Conservation (phyloP, 2,329 filamentous ascomycete genomes). For the Ascochyta rabiei region DNA sequence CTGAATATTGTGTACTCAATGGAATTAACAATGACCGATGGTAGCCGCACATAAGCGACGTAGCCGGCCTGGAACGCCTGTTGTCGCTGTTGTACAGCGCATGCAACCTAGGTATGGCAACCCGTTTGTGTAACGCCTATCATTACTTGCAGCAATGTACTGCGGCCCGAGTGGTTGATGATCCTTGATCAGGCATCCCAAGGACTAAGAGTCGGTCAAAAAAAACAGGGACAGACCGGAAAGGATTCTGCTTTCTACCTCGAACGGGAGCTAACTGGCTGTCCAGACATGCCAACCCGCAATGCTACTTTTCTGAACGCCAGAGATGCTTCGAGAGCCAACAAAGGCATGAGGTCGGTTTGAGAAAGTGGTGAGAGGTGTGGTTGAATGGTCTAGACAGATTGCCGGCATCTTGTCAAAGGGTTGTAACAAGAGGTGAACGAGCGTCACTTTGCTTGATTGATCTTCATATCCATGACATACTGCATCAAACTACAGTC, state of each 20-base stretch:
- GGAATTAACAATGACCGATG: not conserved
- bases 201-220: conserved; percentile 1
- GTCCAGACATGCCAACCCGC: conserved; percentile 16
- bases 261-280: conserved; percentile 18
- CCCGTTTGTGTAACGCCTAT: conserved; percentile 16
- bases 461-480: conserved; percentile 50
- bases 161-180: conserved; percentile 1
- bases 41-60: conserved; percentile 5
- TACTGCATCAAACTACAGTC: conserved; percentile 55
- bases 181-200: not conserved
- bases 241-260: not conserved
- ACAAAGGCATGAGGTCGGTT: not conserved
- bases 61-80: conserved; percentile 15
- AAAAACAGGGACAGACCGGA: not conserved
- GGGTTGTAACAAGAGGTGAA: not conserved
- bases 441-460: conserved; percentile 30
- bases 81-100: conserved; percentile 13
- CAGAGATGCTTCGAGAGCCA: conserved; percentile 18
- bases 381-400: conserved; percentile 1
- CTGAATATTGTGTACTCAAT: not conserved
- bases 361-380: conserved; percentile 2
- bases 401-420: conserved; percentile 19
- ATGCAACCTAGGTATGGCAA: conserved; percentile 11
- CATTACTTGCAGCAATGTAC: conserved; percentile 16
- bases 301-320: conserved; percentile 24